phyloP scores from a whole-genome alignment of 176 grass and related monocot genomes.

The Elymus sibiricus region DNA sequence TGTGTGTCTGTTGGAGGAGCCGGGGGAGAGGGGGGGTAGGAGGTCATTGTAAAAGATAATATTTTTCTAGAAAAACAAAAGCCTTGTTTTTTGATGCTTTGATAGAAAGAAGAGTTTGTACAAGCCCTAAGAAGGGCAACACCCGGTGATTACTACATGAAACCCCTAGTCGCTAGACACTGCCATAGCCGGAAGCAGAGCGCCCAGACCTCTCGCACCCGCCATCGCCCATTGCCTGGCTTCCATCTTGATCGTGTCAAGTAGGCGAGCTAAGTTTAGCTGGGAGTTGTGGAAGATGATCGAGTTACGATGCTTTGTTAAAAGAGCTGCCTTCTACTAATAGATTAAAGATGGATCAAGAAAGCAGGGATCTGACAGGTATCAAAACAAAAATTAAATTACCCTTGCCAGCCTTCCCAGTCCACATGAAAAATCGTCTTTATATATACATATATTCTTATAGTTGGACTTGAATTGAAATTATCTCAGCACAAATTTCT shows the following conservation, averaged over 20 bases:
- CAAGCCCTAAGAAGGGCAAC: background rate
- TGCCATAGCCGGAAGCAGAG: background rate
- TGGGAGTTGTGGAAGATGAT: no score
- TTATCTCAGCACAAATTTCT: background rate
- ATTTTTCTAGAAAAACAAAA: background rate
- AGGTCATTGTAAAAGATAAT: background rate
- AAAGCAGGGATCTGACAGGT: background rate
- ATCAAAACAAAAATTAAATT: background rate
- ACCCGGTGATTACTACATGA: background rate
- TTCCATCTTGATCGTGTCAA: no score
- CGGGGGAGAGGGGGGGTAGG: no score
- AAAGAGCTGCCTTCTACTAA: background rate
- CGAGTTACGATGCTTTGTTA: no score
- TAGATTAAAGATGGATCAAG: background rate
- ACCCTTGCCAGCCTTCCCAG: background rate
- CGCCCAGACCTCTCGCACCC: background rate
- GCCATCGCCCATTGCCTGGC: background rate
- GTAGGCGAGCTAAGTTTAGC: no score
- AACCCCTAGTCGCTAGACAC: background rate
- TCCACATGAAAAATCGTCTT: background rate
- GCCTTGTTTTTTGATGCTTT: background rate
- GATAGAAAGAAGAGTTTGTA: background rate
- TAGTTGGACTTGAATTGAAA: background rate
- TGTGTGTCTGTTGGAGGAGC: background rate
- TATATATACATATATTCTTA: background rate